These are phyloP conservation scores for Ascochyta clinopodiicola DNA, from an alignment of 2,329 filamentous ascomycete genomes.

Conservation along the genomic window DNA sequence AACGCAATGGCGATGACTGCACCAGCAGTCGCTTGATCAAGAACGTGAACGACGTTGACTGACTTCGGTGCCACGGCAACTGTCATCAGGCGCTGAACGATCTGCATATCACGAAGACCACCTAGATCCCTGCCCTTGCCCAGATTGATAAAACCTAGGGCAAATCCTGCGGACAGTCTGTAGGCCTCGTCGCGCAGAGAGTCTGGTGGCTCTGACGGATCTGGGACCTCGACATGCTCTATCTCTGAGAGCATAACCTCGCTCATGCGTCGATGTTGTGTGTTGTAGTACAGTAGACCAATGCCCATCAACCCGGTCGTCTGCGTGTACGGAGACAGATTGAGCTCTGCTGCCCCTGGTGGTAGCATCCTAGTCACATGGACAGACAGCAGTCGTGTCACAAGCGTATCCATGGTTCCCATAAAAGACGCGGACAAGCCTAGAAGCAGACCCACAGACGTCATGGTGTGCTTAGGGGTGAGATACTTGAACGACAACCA, in stretches of 20 bases:
- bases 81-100: conserved; percentile 85
- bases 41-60: conserved; percentile 87
- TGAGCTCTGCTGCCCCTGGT: conserved; percentile 88
- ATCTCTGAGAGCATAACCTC: conserved; percentile 99
- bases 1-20: conserved; percentile 88
- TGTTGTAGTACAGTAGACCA: conserved; percentile 90
- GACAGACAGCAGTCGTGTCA: conserved; percentile 90
- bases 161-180: conserved; percentile 89
- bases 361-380: conserved; percentile 96
- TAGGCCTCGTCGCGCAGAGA: conserved; percentile 93
- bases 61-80: conserved; percentile 89
- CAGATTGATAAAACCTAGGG: conserved; percentile 92
- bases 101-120: conserved; percentile 89
- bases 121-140: conserved; percentile 87
- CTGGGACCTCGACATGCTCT: conserved; percentile 83
- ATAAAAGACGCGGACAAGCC: conserved; percentile 92
- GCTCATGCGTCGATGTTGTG: conserved; percentile 97
- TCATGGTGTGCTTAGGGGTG: conserved; percentile 99
- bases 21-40: conserved; percentile 92
- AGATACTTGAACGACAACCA: conserved; percentile 99
- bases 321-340: conserved; percentile 89
- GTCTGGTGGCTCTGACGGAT: conserved; percentile 71
- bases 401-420: conserved; percentile 95
- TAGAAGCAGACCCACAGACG: conserved; percentile 91
- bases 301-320: conserved; percentile 98